Conservation (phyloP, 2,329 filamentous ascomycete species). For the Colletotrichum limetticola region DNA sequence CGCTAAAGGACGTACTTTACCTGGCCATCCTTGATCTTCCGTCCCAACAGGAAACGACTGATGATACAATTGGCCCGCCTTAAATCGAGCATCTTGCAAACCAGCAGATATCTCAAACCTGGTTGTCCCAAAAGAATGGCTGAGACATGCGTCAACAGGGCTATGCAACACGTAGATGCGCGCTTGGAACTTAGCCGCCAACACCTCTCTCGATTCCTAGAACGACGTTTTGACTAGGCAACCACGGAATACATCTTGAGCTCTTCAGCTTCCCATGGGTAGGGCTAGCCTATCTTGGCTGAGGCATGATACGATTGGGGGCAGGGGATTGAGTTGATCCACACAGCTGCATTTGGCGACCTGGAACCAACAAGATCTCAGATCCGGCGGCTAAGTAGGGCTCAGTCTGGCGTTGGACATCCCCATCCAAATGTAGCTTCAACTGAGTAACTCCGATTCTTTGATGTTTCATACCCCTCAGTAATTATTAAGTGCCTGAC, state of each 20-base stretch:
- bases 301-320: too few relatives aligned
- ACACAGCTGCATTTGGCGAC: too few relatives aligned
- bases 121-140: not conserved
- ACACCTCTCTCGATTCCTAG: not conserved
- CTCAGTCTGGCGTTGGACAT: too few relatives aligned
- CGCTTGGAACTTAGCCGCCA: not conserved
- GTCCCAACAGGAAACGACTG: not conserved
- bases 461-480: too few relatives aligned
- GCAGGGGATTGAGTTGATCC: too few relatives aligned
- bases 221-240: not conserved
- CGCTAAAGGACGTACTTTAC: slow-evolving; percentile 19
- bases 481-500: too few relatives aligned
- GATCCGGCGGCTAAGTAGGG: too few relatives aligned
- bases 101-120: not conserved
- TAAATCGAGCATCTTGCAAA: not conserved
- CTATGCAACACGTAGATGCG: not conserved
- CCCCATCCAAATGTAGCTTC: too few relatives aligned
- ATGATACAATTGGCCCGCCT: not conserved
- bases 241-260: not conserved
- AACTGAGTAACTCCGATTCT: too few relatives aligned
- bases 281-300: too few relatives aligned
- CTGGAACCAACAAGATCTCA: too few relatives aligned
- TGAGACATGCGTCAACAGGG: not conserved
- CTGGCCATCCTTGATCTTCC: slow-evolving; percentile 19
- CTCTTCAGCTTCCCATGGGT: too few relatives aligned